Conservation (phyloP, 345 rosid genomes). For the Raphanus raphanistrum region DNA sequence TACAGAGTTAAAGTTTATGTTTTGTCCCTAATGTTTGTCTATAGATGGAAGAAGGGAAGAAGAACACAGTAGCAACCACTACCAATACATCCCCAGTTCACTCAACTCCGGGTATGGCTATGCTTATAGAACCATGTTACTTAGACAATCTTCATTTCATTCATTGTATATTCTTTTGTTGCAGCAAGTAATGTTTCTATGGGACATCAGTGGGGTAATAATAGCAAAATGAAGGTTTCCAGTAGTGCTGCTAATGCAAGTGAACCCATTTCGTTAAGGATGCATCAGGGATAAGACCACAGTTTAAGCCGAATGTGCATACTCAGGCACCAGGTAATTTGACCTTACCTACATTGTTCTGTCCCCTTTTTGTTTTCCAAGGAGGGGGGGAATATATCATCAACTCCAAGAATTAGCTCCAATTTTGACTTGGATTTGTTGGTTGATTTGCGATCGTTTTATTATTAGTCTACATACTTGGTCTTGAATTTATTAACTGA, state of each 20-base stretch:
- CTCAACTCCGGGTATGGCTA: slow-evolving; percentile 32
- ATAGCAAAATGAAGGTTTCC: slow-evolving; percentile 45
- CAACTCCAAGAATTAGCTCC: not conserved
- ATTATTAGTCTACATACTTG: not conserved
- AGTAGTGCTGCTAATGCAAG: slow-evolving; percentile 45
- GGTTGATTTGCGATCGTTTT: not conserved
- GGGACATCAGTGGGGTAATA: slow-evolving; percentile 48
- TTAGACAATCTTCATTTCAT: slow-evolving; percentile 32
- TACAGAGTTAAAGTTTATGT: not conserved
- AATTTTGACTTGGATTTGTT: not conserved
- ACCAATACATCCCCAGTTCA: slow-evolving; percentile 44
- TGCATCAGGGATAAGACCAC: slow-evolving; percentile 47
- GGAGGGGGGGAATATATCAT: not conserved
- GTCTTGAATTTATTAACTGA: not conserved
- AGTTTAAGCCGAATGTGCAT: slow-evolving; percentile 36
- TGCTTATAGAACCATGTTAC: slow-evolving; percentile 33
- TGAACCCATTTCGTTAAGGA: slow-evolving; percentile 51
- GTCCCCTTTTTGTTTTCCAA: not conserved
- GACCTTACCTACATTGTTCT: not conserved
- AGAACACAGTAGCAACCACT: slow-evolving; percentile 49
- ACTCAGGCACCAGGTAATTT: slow-evolving; percentile 54
- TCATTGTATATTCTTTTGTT: slow-evolving; percentile 27
- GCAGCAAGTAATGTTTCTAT: slow-evolving; percentile 38
- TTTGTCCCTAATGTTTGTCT: not conserved
- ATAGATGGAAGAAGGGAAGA: slow-evolving; percentile 84